phyloP scores from a whole-genome alignment of 306 rosid genomes.

The Trifolium pratense region DNA sequence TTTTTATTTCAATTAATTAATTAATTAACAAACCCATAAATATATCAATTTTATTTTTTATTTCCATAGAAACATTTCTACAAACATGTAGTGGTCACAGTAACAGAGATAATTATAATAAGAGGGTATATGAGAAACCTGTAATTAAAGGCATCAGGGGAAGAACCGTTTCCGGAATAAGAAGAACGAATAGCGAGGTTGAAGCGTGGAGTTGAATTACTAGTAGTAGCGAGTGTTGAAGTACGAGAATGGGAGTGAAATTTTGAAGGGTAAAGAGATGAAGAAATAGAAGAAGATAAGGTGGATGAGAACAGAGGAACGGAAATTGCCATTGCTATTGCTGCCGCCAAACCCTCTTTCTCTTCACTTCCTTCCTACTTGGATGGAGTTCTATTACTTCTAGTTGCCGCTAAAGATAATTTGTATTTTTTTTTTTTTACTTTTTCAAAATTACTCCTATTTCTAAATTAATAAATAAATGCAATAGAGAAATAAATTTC shows the following conservation, averaged over 20 bases:
- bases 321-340: constrained; percentile 31
- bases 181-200: constrained; percentile 39
- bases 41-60: too few species aligned
- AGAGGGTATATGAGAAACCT: constrained; percentile 8
- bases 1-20: neutral
- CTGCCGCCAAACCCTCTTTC: constrained; percentile 40
- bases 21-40: too few species aligned
- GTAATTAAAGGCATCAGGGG: constrained; percentile 41
- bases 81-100: constrained; percentile 11
- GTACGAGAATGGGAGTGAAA: neutral
- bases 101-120: neutral
- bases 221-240: neutral
- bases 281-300: constrained; percentile 5
- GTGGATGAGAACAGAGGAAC: constrained; percentile 19
- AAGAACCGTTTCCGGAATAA: constrained; percentile 39
- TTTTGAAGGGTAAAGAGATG: constrained; percentile 8
- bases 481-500: too few species aligned
- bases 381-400: neutral
- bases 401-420: constrained; percentile 39
- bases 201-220: constrained; percentile 1
- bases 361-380: neutral
- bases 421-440: neutral
- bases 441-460: too few species aligned
- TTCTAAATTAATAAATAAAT: too few species aligned
- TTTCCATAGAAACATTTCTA: constrained; percentile 25